Evolutionary conservation across 2,329 filamentous ascomycete species (phyloP).

Genomic region (Pseudocercospora crystallina): DNA sequence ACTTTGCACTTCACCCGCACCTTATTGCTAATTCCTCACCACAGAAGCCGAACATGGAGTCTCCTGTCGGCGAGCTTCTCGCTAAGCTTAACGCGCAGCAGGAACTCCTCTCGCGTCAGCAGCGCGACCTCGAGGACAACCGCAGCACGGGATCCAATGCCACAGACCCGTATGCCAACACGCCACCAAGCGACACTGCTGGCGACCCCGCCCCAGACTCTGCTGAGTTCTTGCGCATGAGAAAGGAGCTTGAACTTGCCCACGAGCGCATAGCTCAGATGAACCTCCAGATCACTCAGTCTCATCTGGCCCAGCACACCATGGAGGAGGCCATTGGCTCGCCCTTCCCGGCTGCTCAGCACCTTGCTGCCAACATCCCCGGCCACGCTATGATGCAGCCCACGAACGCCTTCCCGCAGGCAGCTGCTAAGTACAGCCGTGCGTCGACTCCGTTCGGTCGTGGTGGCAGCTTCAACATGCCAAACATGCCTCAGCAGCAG

Average conservation of each 20-base stretch:
- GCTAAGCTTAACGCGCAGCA: slow-evolving; percentile 74
- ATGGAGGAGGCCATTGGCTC: slow-evolving; percentile 49
- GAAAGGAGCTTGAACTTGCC: slow-evolving; percentile 69
- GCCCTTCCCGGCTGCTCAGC: slow-evolving; percentile 32
- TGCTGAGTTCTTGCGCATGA: slow-evolving; percentile 67
- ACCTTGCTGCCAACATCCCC: slow-evolving; percentile 31
- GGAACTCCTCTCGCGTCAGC: slow-evolving; percentile 59
- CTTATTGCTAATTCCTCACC: slow-evolving; percentile 15
- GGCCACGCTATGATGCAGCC: slow-evolving; percentile 18
- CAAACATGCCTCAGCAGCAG: slow-evolving; percentile 3
- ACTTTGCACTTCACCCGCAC: background rate
- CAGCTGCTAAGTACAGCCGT: slow-evolving; percentile 14
- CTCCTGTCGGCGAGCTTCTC: slow-evolving; percentile 67
- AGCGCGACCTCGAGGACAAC: slow-evolving; percentile 52
- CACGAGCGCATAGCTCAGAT: slow-evolving; percentile 69
- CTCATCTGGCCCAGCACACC: slow-evolving; percentile 60
- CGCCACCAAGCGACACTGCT: slow-evolving; percentile 26
- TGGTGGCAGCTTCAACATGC: slow-evolving; percentile 16
- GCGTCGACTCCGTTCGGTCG: slow-evolving; percentile 18
- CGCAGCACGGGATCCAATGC: slow-evolving; percentile 28
- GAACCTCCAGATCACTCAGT: slow-evolving; percentile 68
- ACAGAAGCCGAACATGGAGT: slow-evolving; percentile 21
- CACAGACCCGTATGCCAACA: slow-evolving; percentile 34
- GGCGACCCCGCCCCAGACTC: slow-evolving; percentile 38
- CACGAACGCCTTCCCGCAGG: slow-evolving; percentile 8